Evolutionary conservation across 148 eudicot species (phyloP), one percentile per base, ranked within the genome.

Genomic region (Persicaria tinctoria): DNA sequence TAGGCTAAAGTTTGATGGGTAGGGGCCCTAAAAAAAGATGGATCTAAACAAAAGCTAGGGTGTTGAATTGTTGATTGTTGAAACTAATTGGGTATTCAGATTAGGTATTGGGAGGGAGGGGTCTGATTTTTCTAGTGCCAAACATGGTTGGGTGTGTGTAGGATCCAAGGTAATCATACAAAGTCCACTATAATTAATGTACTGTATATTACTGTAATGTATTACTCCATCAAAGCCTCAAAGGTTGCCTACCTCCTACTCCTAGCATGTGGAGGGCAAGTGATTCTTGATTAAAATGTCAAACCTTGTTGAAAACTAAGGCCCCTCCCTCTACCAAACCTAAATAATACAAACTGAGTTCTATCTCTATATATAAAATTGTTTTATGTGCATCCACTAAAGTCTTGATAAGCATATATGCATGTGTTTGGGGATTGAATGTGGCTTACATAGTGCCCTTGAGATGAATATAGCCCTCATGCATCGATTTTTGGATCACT

Each of bases 151-250:
- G 64, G 38, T 20, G 38, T 2, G 64, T 57, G 32, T 32, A 57
- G 11, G 64, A 57, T 57, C 64, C 64, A 57, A 57, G 32, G 64
- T 57, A 57, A 57, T 57, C 32, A 57, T 57, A 57, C n/a, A 55
- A 55, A 55, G 59, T 5, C 5, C 41, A 32, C 41, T 32, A 32
- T 32, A 55, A n/a, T n/a, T 2, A 13, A 5, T 55, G 16, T n/a
- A 16, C n/a, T 53, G 4, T 55, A 18, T 16, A 55, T 55, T 55
- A n/a, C 7, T 57, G 64, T 57, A 57, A 7, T 20, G 20, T 32
- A 32, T 32, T 32, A 32, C 41, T 32, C 41, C 41, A 32, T 32
- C 41, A 32, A 32, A 32, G 41, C 41, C 41, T 57, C 38, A 57
- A 17, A 57, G 38, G 59, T 9, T 20, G 23, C 64, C 41, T 32